Percentiles rank a stretch among this genome's conserved stretches.
phyloP scores from a whole-genome alignment of 2,329 filamentous ascomycete genomes.

The Zymoseptoria pseudotritici region DNA sequence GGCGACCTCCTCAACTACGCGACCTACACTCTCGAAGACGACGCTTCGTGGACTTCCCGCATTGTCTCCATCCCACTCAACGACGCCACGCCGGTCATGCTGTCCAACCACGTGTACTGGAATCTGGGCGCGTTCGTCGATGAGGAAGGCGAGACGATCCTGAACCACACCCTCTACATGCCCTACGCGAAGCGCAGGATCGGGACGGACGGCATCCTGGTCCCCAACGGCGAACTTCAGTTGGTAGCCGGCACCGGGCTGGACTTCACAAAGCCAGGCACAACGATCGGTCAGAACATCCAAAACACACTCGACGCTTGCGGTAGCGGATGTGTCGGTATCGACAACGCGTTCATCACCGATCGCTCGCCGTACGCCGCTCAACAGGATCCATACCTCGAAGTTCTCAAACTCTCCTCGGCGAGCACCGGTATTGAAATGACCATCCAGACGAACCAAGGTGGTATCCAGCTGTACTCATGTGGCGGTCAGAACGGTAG shows the following conservation, averaged over 20 bases:
- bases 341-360: constrained; percentile 51
- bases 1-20: constrained; percentile 67
- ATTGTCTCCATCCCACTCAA: constrained; percentile 64
- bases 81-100: constrained; percentile 74
- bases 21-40: constrained; percentile 59
- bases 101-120: constrained; percentile 70
- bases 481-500: constrained; percentile 28
- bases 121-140: constrained; percentile 75
- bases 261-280: constrained; percentile 19
- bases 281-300: constrained; percentile 13
- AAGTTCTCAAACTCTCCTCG: constrained; percentile 20
- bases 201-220: constrained; percentile 17
- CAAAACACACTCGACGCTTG: constrained; percentile 41
- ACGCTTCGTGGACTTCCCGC: constrained; percentile 60
- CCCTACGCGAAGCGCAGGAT: constrained; percentile 49
- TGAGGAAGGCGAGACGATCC: constrained; percentile 54
- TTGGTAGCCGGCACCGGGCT: constrained; percentile 30
- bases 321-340: constrained; percentile 73
- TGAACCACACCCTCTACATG: constrained; percentile 66
- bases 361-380: constrained; percentile 20
- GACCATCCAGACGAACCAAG: constrained; percentile 23
- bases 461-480: constrained; percentile 27
- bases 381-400: constrained; percentile 19
- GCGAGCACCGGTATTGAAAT: constrained; percentile 26
- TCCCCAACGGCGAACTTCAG: constrained; percentile 33